Percentiles rank a stretch among this genome's conserved stretches.
These are phyloP conservation scores for Parmelia sp. DNA, from an alignment of 495 filamentous ascomycete genomes.

Conservation along the genomic window DNA sequence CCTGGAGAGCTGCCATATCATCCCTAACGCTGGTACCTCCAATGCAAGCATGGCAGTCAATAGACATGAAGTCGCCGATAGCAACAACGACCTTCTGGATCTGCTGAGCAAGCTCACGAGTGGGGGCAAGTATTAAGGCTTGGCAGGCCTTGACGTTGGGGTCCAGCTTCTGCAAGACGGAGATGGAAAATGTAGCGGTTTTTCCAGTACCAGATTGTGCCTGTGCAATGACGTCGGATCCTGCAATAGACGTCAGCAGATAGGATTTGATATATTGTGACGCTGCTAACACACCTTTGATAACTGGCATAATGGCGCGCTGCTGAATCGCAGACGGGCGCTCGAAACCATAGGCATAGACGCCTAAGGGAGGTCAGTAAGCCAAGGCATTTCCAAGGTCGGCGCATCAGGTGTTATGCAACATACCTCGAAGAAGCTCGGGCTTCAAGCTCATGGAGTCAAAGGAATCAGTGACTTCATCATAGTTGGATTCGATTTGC, in stretches of 20 bases:
- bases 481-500: slow-evolving; percentile 99
- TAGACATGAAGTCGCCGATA: slow-evolving; percentile 98
- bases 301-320: slow-evolving; percentile 98
- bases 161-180: slow-evolving; percentile 96
- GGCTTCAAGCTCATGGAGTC: slow-evolving; percentile 94
- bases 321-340: slow-evolving; percentile 98
- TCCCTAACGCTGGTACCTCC: slow-evolving; percentile 97
- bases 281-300: slow-evolving; percentile 75
- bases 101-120: slow-evolving; percentile 95
- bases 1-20: slow-evolving; percentile 92
- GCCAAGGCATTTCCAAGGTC: neutral
- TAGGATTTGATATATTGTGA: slow-evolving; percentile 3
- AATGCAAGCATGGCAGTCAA: slow-evolving; percentile 98
- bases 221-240: slow-evolving; percentile 97
- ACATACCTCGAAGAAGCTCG: slow-evolving; percentile 93
- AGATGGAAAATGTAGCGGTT: slow-evolving; percentile 98
- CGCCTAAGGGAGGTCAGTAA: slow-evolving; percentile 54
- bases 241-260: slow-evolving; percentile 43
- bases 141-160: slow-evolving; percentile 88
- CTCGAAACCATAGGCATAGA: slow-evolving; percentile 99
- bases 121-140: slow-evolving; percentile 92
- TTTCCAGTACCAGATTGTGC: slow-evolving; percentile 99
- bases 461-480: slow-evolving; percentile 98
- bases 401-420: neutral
- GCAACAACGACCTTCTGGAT: slow-evolving; percentile 99